Percentiles rank a stretch among this genome's conserved stretches.
phyloP scores from a whole-genome alignment of 805 yeast genomes.

The Starmerella sp. region DNA sequence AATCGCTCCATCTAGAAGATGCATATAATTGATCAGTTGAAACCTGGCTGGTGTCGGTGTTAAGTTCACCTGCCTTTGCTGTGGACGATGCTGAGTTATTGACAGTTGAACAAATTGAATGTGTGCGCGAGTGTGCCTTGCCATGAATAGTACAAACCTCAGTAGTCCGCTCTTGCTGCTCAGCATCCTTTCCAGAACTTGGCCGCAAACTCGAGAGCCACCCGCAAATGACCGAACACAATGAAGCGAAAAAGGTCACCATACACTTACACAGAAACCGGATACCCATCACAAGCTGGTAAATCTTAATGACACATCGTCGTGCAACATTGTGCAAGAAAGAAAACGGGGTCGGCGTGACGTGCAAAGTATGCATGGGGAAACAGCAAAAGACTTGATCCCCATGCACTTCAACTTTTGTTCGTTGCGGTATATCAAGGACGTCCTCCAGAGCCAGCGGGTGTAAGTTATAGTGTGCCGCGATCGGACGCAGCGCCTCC shows the following conservation, averaged over 20 bases:
- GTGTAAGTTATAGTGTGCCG: slow-evolving; percentile 38
- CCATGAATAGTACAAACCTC: background rate
- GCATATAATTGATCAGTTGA: background rate
- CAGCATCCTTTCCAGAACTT: background rate
- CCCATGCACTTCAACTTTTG: slow-evolving; percentile 45
- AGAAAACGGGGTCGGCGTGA: slow-evolving; percentile 22
- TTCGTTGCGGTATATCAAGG: slow-evolving; percentile 52
- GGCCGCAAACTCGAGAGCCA: background rate
- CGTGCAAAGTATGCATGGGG: slow-evolving; percentile 41
- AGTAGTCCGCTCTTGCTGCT: background rate
- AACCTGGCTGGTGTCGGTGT: no score
- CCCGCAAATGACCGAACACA: background rate
- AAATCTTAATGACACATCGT: background rate
- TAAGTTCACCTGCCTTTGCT: no score
- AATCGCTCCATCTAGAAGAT: background rate
- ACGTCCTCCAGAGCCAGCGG: slow-evolving; percentile 50
- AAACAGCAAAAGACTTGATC: slow-evolving; percentile 43
- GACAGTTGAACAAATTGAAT: background rate
- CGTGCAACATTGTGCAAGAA: background rate
- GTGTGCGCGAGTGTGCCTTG: background rate
- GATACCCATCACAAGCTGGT: background rate
- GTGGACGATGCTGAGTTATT: background rate
- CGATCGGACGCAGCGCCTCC: slow-evolving; percentile 44
- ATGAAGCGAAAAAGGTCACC: background rate
- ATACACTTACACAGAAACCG: background rate